A percentile compares a stretch with the other conserved stretches of the same genome.
phyloP scores from a whole-genome alignment of 805 yeast species.

The Saturnispora kantuleensis region DNA sequence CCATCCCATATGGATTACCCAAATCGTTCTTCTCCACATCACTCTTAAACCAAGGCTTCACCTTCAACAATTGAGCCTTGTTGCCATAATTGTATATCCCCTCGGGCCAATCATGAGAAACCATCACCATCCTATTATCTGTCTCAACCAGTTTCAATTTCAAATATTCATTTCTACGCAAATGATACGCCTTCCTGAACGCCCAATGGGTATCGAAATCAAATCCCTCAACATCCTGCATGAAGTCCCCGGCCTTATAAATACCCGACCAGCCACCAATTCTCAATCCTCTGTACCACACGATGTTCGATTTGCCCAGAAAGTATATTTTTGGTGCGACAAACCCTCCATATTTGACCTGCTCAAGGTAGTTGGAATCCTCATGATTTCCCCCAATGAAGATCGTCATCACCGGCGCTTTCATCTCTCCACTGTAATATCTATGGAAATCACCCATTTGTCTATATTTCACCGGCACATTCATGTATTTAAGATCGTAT shows the following conservation, averaged over 20 bases:
- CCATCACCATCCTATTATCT: conserved; percentile 38
- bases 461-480: conserved; percentile 73
- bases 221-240: conserved; percentile 29
- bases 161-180: conserved; percentile 51
- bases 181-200: conserved; percentile 61
- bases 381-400: conserved; percentile 97
- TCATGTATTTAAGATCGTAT: conserved; percentile 57
- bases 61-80: conserved; percentile 33
- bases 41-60: conserved; percentile 55
- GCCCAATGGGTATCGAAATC: conserved; percentile 34
- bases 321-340: conserved; percentile 82
- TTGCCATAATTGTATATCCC: conserved; percentile 64
- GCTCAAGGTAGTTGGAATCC: conserved; percentile 65
- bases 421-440: conserved; percentile 50
- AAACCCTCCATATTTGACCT: conserved; percentile 83
- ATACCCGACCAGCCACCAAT: conserved; percentile 86
- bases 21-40: conserved; percentile 53
- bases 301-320: conserved; percentile 65
- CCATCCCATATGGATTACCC: conserved; percentile 65
- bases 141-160: conserved; percentile 38
- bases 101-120: conserved; percentile 94
- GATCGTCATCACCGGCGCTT: conserved; percentile 69
- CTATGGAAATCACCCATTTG: conserved; percentile 69
- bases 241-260: conserved; percentile 44
- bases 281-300: conserved; percentile 66